Base-by-base conservation (phyloP, 352 stramenopile genomes). In the Phytophthora uliginosa region DNA sequence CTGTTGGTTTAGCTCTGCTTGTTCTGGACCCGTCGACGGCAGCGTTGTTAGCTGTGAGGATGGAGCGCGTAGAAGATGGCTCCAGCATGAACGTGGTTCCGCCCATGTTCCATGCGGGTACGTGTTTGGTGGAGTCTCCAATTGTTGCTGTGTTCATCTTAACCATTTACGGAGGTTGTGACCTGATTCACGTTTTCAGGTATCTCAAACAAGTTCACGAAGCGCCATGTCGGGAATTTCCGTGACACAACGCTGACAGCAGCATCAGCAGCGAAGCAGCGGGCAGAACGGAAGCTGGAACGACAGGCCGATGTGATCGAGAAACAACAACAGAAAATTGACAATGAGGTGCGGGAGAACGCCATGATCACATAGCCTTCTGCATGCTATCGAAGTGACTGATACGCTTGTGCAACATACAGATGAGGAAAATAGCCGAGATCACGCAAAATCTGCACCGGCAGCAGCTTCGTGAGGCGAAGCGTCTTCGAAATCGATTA, bases 171-270 rank as follows among this genome's bases (percentile, higher is more conserved):
- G 26, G 2, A 47, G 13, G 4, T 61, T 15, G 33, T 17, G 22
- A n/a, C n/a, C n/a, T 9, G 9, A 34, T 42, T 53, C 22, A 40
- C 18, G 28, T 45, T 61, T 74, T 31, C 42, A 96, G 89, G 86
- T 6, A 88, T 94, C 42, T 96, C 89, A 9, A 91, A 72, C 78
- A 96, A 96, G 67, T 96, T 96, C 64, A 93, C 89, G 2, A 92
- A 90, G 74, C 78, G 81, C 20, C 88, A 93, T 78, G 67, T 74
- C 8, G 71, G 62, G 28, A 93, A 93, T 57, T 95, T 93, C 53
- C 78, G 89, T 7, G 89, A 96, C 63, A 94, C 87, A 20, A 93
- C 85, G 1, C 76, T 96, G 34, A 80, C 83, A 6, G 89, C 83
- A 7, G 87, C 89, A 6, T 94, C 89, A 7, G 85, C 82, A 4